Base-by-base conservation (phyloP, 345 rosid genomes). In the Leavenworthia alabamica region DNA sequence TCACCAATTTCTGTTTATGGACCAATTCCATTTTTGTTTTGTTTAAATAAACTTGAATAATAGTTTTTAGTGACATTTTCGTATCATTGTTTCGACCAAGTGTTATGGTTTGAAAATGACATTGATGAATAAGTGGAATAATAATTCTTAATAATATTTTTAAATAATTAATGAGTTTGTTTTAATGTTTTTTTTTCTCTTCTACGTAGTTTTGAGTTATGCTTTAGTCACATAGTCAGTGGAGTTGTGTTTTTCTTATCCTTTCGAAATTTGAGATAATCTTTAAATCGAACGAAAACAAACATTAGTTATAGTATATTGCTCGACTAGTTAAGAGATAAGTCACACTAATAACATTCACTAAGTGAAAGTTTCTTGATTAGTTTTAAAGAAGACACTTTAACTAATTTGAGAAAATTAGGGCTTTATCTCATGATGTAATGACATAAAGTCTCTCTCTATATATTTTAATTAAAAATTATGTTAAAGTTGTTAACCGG, bases 351-450 rank as follows among this genome's bases (percentile, higher is more conserved):
- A 19, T 52, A 17, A 69, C 56, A 60, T 68, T 68, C 40, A 33
- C 31, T 33, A 16, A 44, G 17, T 35, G 35, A 69, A 45, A 50
- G 60, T 51, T 35, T 27, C 3, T 46, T 44, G 28, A 69, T 36
- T 55, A 61, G 22, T 46, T 62, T 60, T 36, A 46, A 70, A 55
- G 51, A 56, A 26, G 74, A 28, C 29, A 55, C 63, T 70, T 62
- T 62, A 62, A 70, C 74, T 70, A 62, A 70, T 55, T 62, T 55
- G 68, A 70, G 74, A 58, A 70, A 62, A 46, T 70, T 70, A 62
- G 58, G 74, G 74, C 64, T 70, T 70, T 70, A 70, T 70, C 68
- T 62, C 62, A 53, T 60, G 68, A 70, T 70, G 58, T 62, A 62
- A 62, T 46, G 68, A 70, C 64, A 70, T 70, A 62, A 70, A 62